These are phyloP conservation scores for Parietichytrium sp. DNA, from an alignment of 108 stramenopile genomes.

Conservation along the genomic window DNA sequence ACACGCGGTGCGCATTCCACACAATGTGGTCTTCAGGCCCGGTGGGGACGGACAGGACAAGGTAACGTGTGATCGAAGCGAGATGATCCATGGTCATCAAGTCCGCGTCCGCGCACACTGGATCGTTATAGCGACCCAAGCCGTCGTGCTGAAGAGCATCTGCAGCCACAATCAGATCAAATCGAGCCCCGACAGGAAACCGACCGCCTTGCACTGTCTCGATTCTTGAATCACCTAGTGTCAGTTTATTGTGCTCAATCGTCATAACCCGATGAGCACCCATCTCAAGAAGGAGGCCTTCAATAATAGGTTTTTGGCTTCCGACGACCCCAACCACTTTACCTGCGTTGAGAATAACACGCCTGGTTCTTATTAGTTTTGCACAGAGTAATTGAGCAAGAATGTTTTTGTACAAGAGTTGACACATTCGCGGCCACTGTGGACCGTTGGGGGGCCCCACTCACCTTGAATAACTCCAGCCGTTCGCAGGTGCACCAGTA, in stretches of 20 bases:
- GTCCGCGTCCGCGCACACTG: slow-evolving; percentile 51
- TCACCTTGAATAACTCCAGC: no score
- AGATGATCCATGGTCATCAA: slow-evolving; percentile 44
- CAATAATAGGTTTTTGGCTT: slow-evolving; percentile 35
- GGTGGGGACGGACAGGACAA: slow-evolving; percentile 44
- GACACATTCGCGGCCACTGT: no score
- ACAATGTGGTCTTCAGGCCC: slow-evolving; percentile 46
- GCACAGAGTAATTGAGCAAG: no score
- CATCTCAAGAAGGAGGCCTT: slow-evolving; percentile 29
- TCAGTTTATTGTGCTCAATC: slow-evolving; percentile 50
- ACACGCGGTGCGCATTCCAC: slow-evolving; percentile 47
- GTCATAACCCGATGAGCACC: slow-evolving; percentile 38
- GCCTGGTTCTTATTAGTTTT: no score
- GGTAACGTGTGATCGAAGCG: background rate
- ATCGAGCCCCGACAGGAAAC: background rate
- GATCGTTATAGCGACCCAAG: slow-evolving; percentile 55
- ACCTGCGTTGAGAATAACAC: no score
- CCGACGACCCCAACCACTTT: slow-evolving; percentile 44
- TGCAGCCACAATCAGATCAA: slow-evolving; percentile 8
- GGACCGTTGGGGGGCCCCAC: no score
- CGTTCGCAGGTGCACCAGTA: background rate
- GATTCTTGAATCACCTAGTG: background rate
- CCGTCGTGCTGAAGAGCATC: slow-evolving; percentile 56
- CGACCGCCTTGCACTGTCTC: background rate
- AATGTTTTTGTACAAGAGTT: no score